Evolutionary conservation across 257 asterid genomes (phyloP).

Genomic region (Scutellaria barbata): DNA sequence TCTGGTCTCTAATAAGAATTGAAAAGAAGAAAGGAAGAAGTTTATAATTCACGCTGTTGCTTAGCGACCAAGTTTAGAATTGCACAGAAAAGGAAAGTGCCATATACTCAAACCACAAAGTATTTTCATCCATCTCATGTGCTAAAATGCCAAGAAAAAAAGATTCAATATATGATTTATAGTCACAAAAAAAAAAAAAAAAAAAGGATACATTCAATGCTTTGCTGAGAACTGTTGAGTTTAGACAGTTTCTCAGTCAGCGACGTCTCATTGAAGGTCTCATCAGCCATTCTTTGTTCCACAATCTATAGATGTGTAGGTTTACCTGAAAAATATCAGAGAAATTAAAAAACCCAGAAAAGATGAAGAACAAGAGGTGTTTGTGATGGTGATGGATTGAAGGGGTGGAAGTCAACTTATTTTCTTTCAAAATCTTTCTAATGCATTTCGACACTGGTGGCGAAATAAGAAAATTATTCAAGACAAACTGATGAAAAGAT

Average conservation of each 20-base stretch:
- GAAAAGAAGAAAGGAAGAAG: not conserved
- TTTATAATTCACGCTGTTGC: too few relatives aligned
- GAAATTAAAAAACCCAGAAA: constrained; percentile 10
- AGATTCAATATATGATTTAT: not conserved
- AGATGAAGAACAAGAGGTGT: not conserved
- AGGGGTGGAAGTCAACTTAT: not conserved
- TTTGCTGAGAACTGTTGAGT: constrained; percentile 93
- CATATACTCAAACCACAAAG: constrained; percentile 19
- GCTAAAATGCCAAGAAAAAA: constrained; percentile 19
- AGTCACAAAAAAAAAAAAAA: constrained; percentile 30
- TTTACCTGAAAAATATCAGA: constrained; percentile 42
- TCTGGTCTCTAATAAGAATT: too few relatives aligned
- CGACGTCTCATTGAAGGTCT: constrained; percentile 56
- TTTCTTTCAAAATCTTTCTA: constrained; percentile 16
- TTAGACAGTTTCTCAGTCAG: constrained; percentile 84
- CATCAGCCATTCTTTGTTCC: constrained; percentile 63
- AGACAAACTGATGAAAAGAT: not conserved
- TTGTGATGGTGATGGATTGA: not conserved
- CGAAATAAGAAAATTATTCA: not conserved
- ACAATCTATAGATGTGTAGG: constrained; percentile 26
- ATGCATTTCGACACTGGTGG: not conserved
- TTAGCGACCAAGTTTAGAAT: not conserved
- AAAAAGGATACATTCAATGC: constrained; percentile 97
- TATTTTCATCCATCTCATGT: constrained; percentile 3
- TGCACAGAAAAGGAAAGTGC: constrained; percentile 1